Evolutionary conservation across 352 stramenopile species (phyloP), one percentile per base, ranked within the genome.

Genomic region (Phytophthora litchii): DNA sequence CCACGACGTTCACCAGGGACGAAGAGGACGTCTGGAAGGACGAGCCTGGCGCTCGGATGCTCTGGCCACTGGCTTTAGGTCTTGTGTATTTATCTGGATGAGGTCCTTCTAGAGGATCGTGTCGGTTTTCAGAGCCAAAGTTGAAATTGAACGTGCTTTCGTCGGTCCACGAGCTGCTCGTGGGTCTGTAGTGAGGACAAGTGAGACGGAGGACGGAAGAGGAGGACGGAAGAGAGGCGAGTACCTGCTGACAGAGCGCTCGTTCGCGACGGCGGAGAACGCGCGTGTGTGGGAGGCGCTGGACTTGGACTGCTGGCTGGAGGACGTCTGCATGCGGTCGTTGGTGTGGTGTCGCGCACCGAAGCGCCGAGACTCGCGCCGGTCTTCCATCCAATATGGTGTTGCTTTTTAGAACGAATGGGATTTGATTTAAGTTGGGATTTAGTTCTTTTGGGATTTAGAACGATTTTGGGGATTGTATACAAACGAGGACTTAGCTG

Each of bases 11-110:
- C 16, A 5, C 1, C 13, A 40, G n/a, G n/a, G 37, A 36, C 25
- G 53, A 27, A 14, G 35, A 38, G 25, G 36, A 35, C 13, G 31
- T n/a, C 17, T 11, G 36, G 4, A 77, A 64, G 17, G 68, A 77
- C 3, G 64, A 70, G 13, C 68, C 68, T 25, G 68, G 68, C 14
- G 38, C 29, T 32, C 42, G 32, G 23, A 77, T 64, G 14, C 19
- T 60, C 40, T 65, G 38, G 5, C 68, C 68, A 47, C 59, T 70
- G 25, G 68, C 54, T 34, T 62, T 71, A 7, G 43, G 52, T 27
- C 41, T 25, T 5, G 4, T 35, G 37, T 72, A 72, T 21, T 72
- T 72, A 27, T 14, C 19, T 10, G 19, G 16, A n/a, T 48, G 48
- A 13, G 45, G 40, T n/a, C 35, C 5, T 36, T 53, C 17, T n/a